phyloP scores from a whole-genome alignment of 2,329 filamentous ascomycete genomes.

The Tolypocladium pustulatum region DNA sequence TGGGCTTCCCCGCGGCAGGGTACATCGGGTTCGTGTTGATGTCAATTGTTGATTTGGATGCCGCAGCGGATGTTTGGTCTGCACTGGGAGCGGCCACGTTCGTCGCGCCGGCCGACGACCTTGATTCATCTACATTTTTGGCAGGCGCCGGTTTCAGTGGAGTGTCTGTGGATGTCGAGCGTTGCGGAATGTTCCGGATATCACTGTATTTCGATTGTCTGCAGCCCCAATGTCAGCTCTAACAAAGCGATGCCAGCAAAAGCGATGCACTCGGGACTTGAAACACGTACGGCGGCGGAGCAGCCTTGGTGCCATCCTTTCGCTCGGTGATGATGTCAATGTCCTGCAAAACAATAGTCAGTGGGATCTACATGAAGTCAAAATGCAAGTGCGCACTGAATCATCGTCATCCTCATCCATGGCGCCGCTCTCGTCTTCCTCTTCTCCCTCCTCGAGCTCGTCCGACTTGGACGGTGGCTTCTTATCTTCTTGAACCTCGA shows the following conservation, averaged over 20 bases:
- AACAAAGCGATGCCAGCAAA: neutral
- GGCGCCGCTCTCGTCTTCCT: constrained; percentile 49
- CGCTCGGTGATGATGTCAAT: constrained; percentile 60
- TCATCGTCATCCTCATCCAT: constrained; percentile 52
- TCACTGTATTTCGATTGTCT: constrained; percentile 55
- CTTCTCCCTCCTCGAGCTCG: constrained; percentile 53
- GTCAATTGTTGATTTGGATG: constrained; percentile 75
- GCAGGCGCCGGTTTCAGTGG: constrained; percentile 31
- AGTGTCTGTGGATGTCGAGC: constrained; percentile 42
- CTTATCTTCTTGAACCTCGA: constrained; percentile 19
- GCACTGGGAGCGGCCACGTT: constrained; percentile 32
- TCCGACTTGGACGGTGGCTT: constrained; percentile 29
- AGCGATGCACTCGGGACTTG: neutral
- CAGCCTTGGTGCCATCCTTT: constrained; percentile 52
- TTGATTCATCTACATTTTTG: constrained; percentile 35
- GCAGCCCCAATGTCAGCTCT: neutral
- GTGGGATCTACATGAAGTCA: neutral
- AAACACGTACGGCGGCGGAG: constrained; percentile 43
- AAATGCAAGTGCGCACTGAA: constrained; percentile 12
- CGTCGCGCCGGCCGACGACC: constrained; percentile 12
- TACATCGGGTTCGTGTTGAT: constrained; percentile 75
- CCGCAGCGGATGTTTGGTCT: constrained; percentile 48
- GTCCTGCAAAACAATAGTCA: constrained; percentile 31
- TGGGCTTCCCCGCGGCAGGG: constrained; percentile 68
- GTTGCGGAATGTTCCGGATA: constrained; percentile 54